Evolutionary conservation across 1,284 basidiomycete species (phyloP), one percentile per base, ranked within the genome.

Genomic region (Mrakiaceae sp.): DNA sequence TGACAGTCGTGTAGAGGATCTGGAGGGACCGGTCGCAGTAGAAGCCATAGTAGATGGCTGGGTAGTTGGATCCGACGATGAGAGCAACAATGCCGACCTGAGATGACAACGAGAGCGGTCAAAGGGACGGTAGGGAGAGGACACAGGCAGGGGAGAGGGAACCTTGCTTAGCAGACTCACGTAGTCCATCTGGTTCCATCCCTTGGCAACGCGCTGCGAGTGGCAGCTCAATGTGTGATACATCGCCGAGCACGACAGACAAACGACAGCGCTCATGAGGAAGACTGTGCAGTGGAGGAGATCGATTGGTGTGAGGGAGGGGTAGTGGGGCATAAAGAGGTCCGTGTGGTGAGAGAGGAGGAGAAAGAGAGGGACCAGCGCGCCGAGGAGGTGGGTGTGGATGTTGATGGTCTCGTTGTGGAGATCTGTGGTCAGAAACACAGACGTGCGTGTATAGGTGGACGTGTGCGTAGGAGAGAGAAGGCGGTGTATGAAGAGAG

Each of bases 321-420:
- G 39, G 48, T 49, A 40, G 74, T 75, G 70, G 5, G 48, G 59
- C 51, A 72, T 73, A 61, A 84, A 74, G 69, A 83, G 76, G 60
- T 74, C 75, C 16, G 77, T 74, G 64, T 62, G 58, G 47, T 56
- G 53, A 43, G 72, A 72, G 54, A 86, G 74, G 59, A 87, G 77
- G 70, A 82, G 81, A 10, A 77, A 71, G 43, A 76, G 48, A 71
- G 90, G 88, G 46, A 87, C 69, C 10, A 83, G 71, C 42, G 85
- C 84, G 51, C 84, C 87, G 78, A 82, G 83, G 9, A 90, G 76
- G 72, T 91, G 90, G 65, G 81, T 88, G 74, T 90, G 87, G 59
- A 92, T 89, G 75, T 92, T 92, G 67, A 91, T 87, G 88, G 67
- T 87, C 75, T 88, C 86, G 70, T 88, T 88, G 73, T 89, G 87